phyloP scores from a whole-genome alignment of 2,329 filamentous ascomycete genomes.

The Aschersonia sp. region DNA sequence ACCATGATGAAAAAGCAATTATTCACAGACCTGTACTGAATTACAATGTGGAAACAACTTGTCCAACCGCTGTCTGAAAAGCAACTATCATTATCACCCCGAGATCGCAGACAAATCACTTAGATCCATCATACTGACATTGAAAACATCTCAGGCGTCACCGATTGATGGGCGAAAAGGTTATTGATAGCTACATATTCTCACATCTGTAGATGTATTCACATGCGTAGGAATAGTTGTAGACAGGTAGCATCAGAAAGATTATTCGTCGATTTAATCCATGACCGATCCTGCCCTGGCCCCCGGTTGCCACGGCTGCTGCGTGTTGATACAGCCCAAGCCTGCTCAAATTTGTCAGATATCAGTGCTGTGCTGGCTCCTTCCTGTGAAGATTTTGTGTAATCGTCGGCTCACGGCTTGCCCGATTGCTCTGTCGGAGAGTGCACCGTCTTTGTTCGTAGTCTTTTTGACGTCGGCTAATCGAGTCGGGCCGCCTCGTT shows the following conservation, averaged over 20 bases:
- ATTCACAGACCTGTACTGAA: constrained; percentile 82
- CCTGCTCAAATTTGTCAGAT: constrained; percentile 18
- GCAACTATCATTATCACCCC: background rate
- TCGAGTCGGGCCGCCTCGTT: constrained; percentile 39
- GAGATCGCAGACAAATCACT: too few species aligned
- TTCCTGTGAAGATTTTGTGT: constrained; percentile 43
- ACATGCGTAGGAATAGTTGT: too few species aligned
- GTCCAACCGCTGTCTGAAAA: constrained; percentile 73
- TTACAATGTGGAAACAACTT: constrained; percentile 51
- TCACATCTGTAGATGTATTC: too few species aligned
- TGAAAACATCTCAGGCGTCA: too few species aligned
- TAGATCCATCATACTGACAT: background rate
- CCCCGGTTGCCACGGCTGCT: too few species aligned
- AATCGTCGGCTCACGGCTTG: constrained; percentile 43
- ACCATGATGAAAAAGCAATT: constrained; percentile 53
- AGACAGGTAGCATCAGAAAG: too few species aligned
- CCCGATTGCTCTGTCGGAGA: constrained; percentile 40
- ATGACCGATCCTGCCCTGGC: too few species aligned
- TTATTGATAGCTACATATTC: too few species aligned
- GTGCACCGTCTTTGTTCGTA: constrained; percentile 40
- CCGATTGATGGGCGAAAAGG: too few species aligned
- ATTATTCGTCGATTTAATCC: too few species aligned
- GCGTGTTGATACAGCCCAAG: too few species aligned
- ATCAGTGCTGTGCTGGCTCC: constrained; percentile 40
- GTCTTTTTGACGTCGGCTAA: constrained; percentile 47